Evolutionary conservation across 139 green algal species (phyloP).

Genomic region (Trebouxia sp.): DNA sequence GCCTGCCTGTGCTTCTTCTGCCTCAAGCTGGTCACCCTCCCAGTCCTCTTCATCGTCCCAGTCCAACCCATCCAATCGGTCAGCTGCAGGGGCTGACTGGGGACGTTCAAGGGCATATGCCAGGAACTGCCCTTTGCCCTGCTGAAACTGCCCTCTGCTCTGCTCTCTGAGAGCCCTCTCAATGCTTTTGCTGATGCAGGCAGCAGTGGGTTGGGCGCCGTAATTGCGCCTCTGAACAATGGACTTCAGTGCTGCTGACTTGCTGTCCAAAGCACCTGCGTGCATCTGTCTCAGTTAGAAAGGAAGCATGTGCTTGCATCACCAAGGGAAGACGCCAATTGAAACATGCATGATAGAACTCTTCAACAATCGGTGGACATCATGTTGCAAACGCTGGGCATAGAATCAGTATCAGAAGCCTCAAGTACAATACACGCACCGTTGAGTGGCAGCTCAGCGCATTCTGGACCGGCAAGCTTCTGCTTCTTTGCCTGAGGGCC

Average conservation of each 20-base stretch:
- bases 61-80: too few relatives aligned
- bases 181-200: constrained; percentile 34
- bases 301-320: background rate
- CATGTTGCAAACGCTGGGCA: background rate
- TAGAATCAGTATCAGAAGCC: background rate
- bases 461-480: background rate
- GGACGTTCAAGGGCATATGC: too few relatives aligned
- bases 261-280: constrained; percentile 2
- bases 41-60: constrained; percentile 1
- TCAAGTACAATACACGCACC: background rate
- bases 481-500: background rate
- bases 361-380: background rate
- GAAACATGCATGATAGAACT: background rate
- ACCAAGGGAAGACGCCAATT: background rate
- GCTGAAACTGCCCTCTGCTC: too few relatives aligned
- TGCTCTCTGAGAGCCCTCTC: constrained; percentile 30
- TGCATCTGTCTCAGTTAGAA: background rate
- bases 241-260: constrained; percentile 4
- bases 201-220: background rate
- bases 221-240: constrained; percentile 32
- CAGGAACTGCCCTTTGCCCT: too few relatives aligned
- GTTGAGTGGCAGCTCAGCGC: background rate
- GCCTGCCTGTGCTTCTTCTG: background rate
- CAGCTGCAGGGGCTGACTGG: too few relatives aligned
- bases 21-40: background rate